These are phyloP conservation scores for Leishmania amazonensis DNA, from an alignment of 208 protist species.

Conservation along the genomic window DNA sequence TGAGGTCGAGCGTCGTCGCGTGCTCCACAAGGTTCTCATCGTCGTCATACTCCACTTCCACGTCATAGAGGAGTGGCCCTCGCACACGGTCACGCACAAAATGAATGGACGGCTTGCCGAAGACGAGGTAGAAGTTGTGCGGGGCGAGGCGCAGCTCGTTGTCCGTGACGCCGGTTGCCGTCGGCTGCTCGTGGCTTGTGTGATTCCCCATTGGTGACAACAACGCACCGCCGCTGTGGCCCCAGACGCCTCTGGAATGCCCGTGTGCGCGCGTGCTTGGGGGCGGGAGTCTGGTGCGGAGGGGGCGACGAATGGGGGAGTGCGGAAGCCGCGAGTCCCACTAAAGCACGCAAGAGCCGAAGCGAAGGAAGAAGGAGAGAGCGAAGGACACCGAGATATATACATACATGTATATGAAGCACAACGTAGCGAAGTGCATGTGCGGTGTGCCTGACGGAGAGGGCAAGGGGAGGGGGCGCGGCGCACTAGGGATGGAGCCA, in stretches of 20 bases:
- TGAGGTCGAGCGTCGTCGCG: constrained; percentile 51
- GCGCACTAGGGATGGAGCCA: neutral
- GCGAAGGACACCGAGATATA: neutral
- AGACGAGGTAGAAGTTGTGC: constrained; percentile 64
- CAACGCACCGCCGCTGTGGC: neutral
- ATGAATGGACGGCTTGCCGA: constrained; percentile 57
- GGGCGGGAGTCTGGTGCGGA: neutral
- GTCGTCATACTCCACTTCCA: constrained; percentile 48
- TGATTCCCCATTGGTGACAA: constrained; percentile 17
- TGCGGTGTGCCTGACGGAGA: neutral
- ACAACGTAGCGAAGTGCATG: neutral
- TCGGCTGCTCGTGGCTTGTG: constrained; percentile 12
- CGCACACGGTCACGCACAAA: constrained; percentile 35
- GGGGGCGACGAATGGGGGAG: neutral
- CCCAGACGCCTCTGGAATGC: neutral
- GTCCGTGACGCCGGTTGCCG: constrained; percentile 7
- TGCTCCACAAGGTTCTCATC: constrained; percentile 44
- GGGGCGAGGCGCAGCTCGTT: constrained; percentile 34
- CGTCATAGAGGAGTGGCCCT: constrained; percentile 69
- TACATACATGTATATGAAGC: neutral
- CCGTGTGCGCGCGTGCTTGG: neutral
- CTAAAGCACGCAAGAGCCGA: neutral
- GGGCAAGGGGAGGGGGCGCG: neutral
- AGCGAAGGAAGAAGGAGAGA: neutral
- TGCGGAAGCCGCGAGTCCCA: neutral